These are phyloP conservation scores for Suillus plorans DNA, from an alignment of 768 basidiomycete species.

Conservation along the genomic window DNA sequence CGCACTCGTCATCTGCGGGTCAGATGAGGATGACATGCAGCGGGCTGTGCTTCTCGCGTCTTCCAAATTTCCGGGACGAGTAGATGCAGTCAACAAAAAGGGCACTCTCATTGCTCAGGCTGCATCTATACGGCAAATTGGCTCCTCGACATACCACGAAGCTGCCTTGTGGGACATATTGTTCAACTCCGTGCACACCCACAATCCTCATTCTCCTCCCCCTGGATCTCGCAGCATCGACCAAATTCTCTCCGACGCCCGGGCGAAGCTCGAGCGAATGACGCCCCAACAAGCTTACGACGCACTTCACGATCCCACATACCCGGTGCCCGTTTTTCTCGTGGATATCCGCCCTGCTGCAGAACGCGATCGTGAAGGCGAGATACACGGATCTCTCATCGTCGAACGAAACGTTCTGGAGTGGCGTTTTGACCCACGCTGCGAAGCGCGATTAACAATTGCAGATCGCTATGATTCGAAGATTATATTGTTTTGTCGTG, in stretches of 20 bases:
- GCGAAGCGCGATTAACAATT: slow-evolving; percentile 55
- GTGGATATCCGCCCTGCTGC: slow-evolving; percentile 74
- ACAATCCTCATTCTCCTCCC: slow-evolving; percentile 62
- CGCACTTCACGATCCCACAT: slow-evolving; percentile 52
- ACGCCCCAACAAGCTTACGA: slow-evolving; percentile 58
- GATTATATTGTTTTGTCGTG: slow-evolving; percentile 73
- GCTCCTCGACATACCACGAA: slow-evolving; percentile 54
- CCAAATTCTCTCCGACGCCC: slow-evolving; percentile 54
- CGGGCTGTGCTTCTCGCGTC: slow-evolving; percentile 65
- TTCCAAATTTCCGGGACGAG: slow-evolving; percentile 67
- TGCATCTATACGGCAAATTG: slow-evolving; percentile 53
- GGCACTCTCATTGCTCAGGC: slow-evolving; percentile 31
- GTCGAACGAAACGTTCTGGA: slow-evolving; percentile 78
- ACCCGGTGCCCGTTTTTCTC: slow-evolving; percentile 63
- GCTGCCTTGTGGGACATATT: slow-evolving; percentile 69
- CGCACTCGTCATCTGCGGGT: slow-evolving; percentile 58
- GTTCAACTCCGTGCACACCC: slow-evolving; percentile 54
- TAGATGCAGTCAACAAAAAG: slow-evolving; percentile 39
- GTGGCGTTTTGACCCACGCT: slow-evolving; percentile 78
- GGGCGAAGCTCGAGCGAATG: slow-evolving; percentile 64
- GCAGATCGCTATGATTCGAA: slow-evolving; percentile 75
- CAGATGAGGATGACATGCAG: slow-evolving; percentile 54
- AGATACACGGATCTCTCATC: slow-evolving; percentile 63
- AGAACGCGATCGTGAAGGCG: slow-evolving; percentile 57
- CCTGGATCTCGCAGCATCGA: slow-evolving; percentile 62